Evolutionary conservation across 805 yeast species (phyloP).

Genomic region (Candida tallmaniae): DNA sequence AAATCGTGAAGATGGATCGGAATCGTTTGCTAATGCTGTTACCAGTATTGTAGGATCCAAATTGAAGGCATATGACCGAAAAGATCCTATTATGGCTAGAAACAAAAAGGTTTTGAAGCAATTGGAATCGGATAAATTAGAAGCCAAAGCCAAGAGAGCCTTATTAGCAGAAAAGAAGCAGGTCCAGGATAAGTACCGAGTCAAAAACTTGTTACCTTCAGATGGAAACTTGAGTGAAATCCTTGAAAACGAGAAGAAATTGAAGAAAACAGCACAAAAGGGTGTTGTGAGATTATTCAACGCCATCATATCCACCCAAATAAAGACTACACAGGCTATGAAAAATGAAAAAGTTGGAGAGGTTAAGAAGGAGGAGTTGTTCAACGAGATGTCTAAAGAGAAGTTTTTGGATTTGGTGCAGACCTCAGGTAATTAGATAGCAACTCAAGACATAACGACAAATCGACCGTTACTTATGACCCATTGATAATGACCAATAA

Average conservation of each 20-base stretch:
- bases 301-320: conserved; percentile 78
- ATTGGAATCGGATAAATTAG: conserved; percentile 76
- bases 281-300: conserved; percentile 85
- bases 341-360: conserved; percentile 41
- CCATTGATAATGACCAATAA: too few relatives aligned
- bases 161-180: conserved; percentile 68
- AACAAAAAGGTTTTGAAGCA: conserved; percentile 65
- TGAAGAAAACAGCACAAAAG: conserved; percentile 78
- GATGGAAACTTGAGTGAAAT: conserved; percentile 52
- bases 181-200: conserved; percentile 60
- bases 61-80: conserved; percentile 82
- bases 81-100: conserved; percentile 88
- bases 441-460: too few relatives aligned
- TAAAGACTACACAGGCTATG: conserved; percentile 49
- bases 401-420: conserved; percentile 78
- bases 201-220: conserved; percentile 61
- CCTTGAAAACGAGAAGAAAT: conserved; percentile 61
- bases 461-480: too few relatives aligned
- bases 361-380: conserved; percentile 52
- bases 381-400: conserved; percentile 82
- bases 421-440: conserved; percentile 5
- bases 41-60: conserved; percentile 79
- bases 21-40: conserved; percentile 75
- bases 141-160: conserved; percentile 73
- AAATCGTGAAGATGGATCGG: conserved; percentile 65